These are phyloP conservation scores for Funneliformis mosseae DNA, from an alignment of 192 early-diverging fungal species.

Conservation along the genomic window DNA sequence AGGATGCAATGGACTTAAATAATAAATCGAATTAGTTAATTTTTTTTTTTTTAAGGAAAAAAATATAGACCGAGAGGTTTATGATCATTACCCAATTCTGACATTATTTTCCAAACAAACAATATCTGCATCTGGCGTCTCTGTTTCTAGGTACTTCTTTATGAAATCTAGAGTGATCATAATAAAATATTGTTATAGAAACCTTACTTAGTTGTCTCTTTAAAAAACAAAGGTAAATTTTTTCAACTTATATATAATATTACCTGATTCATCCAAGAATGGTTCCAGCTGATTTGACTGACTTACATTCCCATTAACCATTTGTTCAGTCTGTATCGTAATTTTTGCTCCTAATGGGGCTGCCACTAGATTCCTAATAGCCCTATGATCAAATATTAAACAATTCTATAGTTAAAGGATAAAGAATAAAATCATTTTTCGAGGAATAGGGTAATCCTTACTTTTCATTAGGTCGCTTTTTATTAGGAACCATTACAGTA, in stretches of 20 bases:
- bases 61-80: not conserved
- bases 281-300: conserved; percentile 50
- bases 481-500: conserved; percentile 61
- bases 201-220: not conserved
- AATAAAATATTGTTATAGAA: not conserved
- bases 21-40: not conserved
- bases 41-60: not conserved
- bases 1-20: conserved; percentile 51
- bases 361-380: conserved; percentile 41
- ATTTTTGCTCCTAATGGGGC: conserved; percentile 43
- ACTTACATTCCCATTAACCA: conserved; percentile 1
- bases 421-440: not conserved
- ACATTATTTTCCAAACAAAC: conserved; percentile 64
- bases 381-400: conserved; percentile 15
- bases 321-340: not conserved
- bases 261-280: conserved; percentile 58
- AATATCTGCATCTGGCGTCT: conserved; percentile 61
- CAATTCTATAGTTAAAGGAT: not conserved
- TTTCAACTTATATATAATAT: no score
- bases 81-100: conserved; percentile 48
- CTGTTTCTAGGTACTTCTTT: conserved; percentile 56
- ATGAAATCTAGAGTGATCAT: conserved; percentile 45
- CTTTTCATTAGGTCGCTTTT: conserved; percentile 49
- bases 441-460: not conserved
- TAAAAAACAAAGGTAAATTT: conserved; percentile 10